These are phyloP conservation scores for Elymus sibiricus DNA, from an alignment of 176 grass and related monocot genomes.

Conservation along the genomic window DNA sequence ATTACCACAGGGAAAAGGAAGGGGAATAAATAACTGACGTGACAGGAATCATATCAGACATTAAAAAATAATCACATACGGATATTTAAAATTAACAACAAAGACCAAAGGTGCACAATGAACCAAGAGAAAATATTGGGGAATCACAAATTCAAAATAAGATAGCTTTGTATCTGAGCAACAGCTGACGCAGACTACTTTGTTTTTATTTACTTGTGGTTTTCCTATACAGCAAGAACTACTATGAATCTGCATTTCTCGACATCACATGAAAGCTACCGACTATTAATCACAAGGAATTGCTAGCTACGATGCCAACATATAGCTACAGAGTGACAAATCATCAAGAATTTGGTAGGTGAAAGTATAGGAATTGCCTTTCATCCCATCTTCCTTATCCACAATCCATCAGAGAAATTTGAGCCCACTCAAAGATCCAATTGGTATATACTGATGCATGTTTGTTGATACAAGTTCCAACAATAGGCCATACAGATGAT, in stretches of 20 bases:
- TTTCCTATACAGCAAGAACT: slow-evolving; percentile 13
- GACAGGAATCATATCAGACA: slow-evolving; percentile 12
- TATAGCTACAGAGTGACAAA: background rate
- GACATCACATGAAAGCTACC: background rate
- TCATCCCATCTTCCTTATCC: slow-evolving; percentile 15
- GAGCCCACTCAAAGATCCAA: background rate
- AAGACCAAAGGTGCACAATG: slow-evolving; percentile 5
- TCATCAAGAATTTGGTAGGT: slow-evolving; percentile 1
- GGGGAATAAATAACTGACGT: background rate
- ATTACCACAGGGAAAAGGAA: slow-evolving; percentile 5
- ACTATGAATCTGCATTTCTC: background rate
- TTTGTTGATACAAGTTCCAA: slow-evolving; percentile 22
- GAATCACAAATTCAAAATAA: slow-evolving; percentile 10
- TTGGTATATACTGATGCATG: slow-evolving; percentile 5
- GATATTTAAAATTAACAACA: slow-evolving; percentile 7
- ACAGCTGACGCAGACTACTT: background rate
- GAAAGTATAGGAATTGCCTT: slow-evolving; percentile 3
- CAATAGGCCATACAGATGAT: slow-evolving; percentile 3
- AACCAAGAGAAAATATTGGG: slow-evolving; percentile 17
- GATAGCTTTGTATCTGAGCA: background rate
- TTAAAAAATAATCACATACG: background rate
- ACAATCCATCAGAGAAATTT: background rate
- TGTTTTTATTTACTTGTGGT: background rate
- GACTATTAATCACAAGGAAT: background rate
- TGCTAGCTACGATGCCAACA: background rate